Conservation (phyloP, 371 early-diverging fungal species). For the Nematocida sp. region DNA sequence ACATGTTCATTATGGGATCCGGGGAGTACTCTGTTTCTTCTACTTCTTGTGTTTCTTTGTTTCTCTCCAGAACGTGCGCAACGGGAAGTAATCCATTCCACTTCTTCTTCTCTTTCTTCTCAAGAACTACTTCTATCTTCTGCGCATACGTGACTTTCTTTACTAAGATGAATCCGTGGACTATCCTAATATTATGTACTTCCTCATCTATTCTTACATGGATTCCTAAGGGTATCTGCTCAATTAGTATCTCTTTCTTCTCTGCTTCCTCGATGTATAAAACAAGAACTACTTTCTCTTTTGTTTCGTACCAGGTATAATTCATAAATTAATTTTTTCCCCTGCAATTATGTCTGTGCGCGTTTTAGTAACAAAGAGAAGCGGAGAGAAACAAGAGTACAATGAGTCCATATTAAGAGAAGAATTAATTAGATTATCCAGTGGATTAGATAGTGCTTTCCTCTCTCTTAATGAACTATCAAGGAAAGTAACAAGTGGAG, state of each 20-base stretch:
- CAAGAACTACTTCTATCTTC: constrained; percentile 31
- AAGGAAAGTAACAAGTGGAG: constrained; percentile 28
- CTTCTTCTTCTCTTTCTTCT: constrained; percentile 7
- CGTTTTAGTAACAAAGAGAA: constrained; percentile 12
- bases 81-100: constrained; percentile 1
- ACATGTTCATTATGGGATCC: constrained; percentile 47
- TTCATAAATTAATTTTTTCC: constrained; percentile 50
- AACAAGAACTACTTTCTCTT: constrained; percentile 9
- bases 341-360: constrained; percentile 15
- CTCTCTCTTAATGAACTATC: constrained; percentile 23
- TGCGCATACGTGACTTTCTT: neutral
- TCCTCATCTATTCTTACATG: neutral
- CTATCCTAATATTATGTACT: constrained; percentile 4
- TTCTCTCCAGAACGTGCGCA: constrained; percentile 13
- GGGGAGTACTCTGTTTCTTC: constrained; percentile 7
- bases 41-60: constrained; percentile 1
- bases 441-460: constrained; percentile 37
- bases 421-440: constrained; percentile 1
- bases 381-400: constrained; percentile 24
- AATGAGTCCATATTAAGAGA: constrained; percentile 20
- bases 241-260: neutral
- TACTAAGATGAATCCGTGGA: constrained; percentile 2
- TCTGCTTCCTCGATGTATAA: neutral
- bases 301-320: constrained; percentile 52
- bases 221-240: neutral